Conservation (phyloP, 2,329 filamentous ascomycete species). For the Pezicula carpinea region DNA sequence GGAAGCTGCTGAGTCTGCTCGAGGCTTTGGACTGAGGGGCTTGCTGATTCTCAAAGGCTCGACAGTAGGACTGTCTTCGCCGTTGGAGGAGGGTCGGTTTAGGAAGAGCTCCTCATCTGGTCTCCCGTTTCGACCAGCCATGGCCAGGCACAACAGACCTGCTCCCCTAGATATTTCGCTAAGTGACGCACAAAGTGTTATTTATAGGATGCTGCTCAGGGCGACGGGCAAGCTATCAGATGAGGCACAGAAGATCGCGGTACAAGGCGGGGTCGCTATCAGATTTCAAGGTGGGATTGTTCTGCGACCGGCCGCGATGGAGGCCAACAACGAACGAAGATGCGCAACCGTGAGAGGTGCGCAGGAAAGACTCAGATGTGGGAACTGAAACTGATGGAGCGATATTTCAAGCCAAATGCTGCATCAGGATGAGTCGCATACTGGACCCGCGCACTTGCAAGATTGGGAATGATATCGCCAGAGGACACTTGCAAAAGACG, state of each 20-base stretch:
- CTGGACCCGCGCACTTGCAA: slow-evolving; percentile 1
- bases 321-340: slow-evolving; percentile 8
- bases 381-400: slow-evolving; percentile 14
- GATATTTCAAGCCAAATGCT: slow-evolving; percentile 13
- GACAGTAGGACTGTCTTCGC: slow-evolving; percentile 68
- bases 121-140: slow-evolving; percentile 49
- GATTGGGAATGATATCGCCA: neutral
- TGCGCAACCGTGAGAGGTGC: slow-evolving; percentile 13
- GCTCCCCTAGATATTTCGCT: slow-evolving; percentile 19
- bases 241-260: slow-evolving; percentile 23
- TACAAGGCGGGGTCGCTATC: slow-evolving; percentile 16
- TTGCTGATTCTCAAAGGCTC: slow-evolving; percentile 84
- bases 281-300: slow-evolving; percentile 9
- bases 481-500: neutral
- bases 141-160: slow-evolving; percentile 18
- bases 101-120: slow-evolving; percentile 84
- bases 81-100: slow-evolving; percentile 35
- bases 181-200: slow-evolving; percentile 24
- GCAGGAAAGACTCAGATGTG: slow-evolving; percentile 9
- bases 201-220: slow-evolving; percentile 20
- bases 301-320: slow-evolving; percentile 19
- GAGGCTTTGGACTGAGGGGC: slow-evolving; percentile 59
- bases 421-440: slow-evolving; percentile 7
- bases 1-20: slow-evolving; percentile 27
- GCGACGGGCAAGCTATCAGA: slow-evolving; percentile 20